Base-by-base conservation (phyloP, 768 basidiomycete species). In the Mrakia blollopis region DNA sequence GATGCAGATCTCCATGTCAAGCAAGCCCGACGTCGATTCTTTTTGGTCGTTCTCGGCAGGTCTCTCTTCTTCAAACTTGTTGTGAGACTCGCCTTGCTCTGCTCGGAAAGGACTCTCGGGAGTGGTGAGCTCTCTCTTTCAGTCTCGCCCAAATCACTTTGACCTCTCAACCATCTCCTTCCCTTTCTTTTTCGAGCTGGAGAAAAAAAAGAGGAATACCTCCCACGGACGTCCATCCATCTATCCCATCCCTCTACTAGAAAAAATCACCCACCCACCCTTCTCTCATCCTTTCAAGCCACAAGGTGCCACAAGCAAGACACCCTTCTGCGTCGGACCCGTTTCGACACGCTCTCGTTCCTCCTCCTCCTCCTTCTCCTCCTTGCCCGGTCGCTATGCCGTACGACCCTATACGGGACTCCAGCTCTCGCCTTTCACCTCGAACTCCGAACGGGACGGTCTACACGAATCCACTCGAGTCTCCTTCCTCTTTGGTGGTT, bases 341-440 rank as follows among this genome's bases (percentile, higher is more conserved):
- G 57, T 57, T n/a, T n/a, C 57, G 25, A 57, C 57, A 0, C 57
- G 23, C 37, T 28, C 37, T 8, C 28, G 32, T 74, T 54, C 60
- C 28, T 72, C 71, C 54, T 16, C 32, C 52, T 35, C 35, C 62
- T 13, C 28, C 62, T 5, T 37, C 63, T 13, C 23, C 25, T 28
- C 57, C 23, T 57, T 28, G n/a, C 57, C 11, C 57, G 23, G 6
- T 28, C 57, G n/a, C 57, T 57, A 83, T 83, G 82, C 79, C 80
- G 21, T 83, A 83, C 79, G 82, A 83, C 72, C 82, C 82, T 25
- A 81, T 83, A 32, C 52, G 81, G 44, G 82, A 83, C 73, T 78
- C 80, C n/a, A n/a, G 63, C 39, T 39, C 79, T 81, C 30, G 78
- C 80, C 13, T 81, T 50, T 18, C 23, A 28, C 35, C 8, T 41